phyloP scores from a whole-genome alignment of 2,329 filamentous ascomycete species.

The Colletotrichum euphorbiae region DNA sequence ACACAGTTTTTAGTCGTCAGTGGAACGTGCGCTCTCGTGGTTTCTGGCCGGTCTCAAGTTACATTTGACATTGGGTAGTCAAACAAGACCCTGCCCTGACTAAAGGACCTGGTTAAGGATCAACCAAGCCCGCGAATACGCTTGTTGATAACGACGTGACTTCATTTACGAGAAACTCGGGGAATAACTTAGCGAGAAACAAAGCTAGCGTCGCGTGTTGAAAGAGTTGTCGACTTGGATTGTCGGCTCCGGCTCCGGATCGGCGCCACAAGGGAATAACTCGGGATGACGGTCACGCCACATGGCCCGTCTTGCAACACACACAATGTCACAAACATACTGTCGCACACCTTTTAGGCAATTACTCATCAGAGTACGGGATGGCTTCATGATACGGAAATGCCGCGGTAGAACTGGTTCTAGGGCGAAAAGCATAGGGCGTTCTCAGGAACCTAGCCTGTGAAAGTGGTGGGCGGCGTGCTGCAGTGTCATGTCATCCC shows the following conservation, averaged over 20 bases:
- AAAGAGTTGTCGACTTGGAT: not conserved
- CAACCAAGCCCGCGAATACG: not conserved
- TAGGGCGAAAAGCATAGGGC: not conserved
- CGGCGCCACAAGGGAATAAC: constrained; percentile 20
- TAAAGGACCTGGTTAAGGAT: not conserved
- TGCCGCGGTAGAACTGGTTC: not conserved
- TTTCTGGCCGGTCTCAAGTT: not conserved
- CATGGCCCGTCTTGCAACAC: constrained; percentile 1
- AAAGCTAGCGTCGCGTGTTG: not conserved
- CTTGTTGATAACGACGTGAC: not conserved
- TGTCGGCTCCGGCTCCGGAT: constrained; percentile 13
- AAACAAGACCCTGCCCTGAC: not conserved
- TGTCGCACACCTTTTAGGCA: constrained; percentile 3
- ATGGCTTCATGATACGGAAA: not conserved
- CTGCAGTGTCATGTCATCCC: not conserved
- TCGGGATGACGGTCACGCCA: constrained; percentile 37
- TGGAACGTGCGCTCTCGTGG: not conserved
- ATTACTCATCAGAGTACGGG: constrained; percentile 31
- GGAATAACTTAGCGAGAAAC: not conserved
- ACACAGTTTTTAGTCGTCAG: not conserved
- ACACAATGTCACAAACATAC: not conserved
- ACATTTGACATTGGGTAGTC: not conserved
- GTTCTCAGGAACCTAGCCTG: not conserved
- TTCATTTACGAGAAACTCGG: constrained; percentile 22
- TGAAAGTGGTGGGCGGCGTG: not conserved